Conservation (phyloP, 495 filamentous ascomycete genomes). For the Coniosporium apollinis region DNA sequence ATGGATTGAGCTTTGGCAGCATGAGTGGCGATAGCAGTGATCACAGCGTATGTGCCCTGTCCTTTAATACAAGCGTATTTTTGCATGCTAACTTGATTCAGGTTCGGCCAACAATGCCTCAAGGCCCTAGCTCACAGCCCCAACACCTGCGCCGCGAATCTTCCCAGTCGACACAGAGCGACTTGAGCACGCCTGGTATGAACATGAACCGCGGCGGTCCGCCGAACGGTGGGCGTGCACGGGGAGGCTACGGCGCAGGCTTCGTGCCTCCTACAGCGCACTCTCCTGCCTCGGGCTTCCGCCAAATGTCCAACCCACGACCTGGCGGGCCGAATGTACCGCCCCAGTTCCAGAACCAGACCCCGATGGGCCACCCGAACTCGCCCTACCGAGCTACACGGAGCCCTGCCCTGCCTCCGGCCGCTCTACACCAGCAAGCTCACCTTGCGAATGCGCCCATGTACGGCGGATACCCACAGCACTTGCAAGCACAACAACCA, state of each 20-base stretch:
- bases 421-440: slow-evolving; percentile 6
- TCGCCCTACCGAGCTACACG: too few species aligned
- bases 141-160: slow-evolving; percentile 70
- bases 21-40: slow-evolving; percentile 43
- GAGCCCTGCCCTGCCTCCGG: too few species aligned
- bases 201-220: slow-evolving; percentile 13
- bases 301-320: slow-evolving; percentile 41
- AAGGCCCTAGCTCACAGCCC: slow-evolving; percentile 36
- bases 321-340: slow-evolving; percentile 46
- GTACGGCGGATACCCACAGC: slow-evolving; percentile 40
- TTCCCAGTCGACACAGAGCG: slow-evolving; percentile 61
- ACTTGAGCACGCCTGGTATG: slow-evolving; percentile 46
- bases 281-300: slow-evolving; percentile 45
- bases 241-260: slow-evolving; percentile 28
- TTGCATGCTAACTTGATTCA: slow-evolving; percentile 1
- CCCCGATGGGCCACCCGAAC: too few species aligned
- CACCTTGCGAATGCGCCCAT: slow-evolving; percentile 29
- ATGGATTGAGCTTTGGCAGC: slow-evolving; percentile 64
- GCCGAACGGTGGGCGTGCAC: slow-evolving; percentile 39
- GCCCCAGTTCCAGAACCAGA: slow-evolving; percentile 45
- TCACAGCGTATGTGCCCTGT: slow-evolving; percentile 36
- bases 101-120: not conserved
- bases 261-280: slow-evolving; percentile 50
- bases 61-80: not conserved
- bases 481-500: slow-evolving; percentile 34